phyloP scores from a whole-genome alignment of 148 eudicot species.

The Camellia lanceoleosa region DNA sequence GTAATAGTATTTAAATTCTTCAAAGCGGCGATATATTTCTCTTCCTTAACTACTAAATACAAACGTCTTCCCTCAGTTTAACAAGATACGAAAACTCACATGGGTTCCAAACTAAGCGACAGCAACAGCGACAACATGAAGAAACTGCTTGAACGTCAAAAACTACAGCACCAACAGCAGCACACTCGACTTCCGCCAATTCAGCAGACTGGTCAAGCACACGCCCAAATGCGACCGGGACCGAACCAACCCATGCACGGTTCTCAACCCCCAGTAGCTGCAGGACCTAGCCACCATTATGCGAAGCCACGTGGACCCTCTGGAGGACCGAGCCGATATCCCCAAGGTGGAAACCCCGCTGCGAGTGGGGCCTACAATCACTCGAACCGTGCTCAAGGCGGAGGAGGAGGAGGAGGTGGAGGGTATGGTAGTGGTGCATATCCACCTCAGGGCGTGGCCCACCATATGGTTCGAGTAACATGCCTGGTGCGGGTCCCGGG shows the following conservation, averaged over 20 bases:
- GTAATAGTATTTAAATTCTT: not conserved
- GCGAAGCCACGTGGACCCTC: conserved; percentile 67
- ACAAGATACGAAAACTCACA: conserved; percentile 83
- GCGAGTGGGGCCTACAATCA: conserved; percentile 51
- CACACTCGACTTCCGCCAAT: conserved; percentile 67
- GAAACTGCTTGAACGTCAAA: conserved; percentile 73
- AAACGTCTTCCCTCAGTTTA: conserved; percentile 37
- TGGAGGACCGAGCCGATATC: conserved; percentile 63
- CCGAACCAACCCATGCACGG: conserved; percentile 57
- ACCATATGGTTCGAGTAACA: conserved; percentile 48
- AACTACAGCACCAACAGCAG: conserved; percentile 68
- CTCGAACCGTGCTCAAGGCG: conserved; percentile 50
- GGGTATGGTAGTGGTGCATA: conserved; percentile 52
- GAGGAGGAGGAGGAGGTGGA: conserved; percentile 47
- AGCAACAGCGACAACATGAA: conserved; percentile 77
- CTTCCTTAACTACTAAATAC: no score
- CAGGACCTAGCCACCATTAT: conserved; percentile 65
- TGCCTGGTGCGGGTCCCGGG: conserved; percentile 51
- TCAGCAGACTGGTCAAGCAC: conserved; percentile 67
- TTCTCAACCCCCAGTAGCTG: conserved; percentile 49
- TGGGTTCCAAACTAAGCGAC: conserved; percentile 82
- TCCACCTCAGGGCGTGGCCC: conserved; percentile 71
- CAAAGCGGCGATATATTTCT: no score
- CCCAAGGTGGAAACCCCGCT: conserved; percentile 45
- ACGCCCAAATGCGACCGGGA: conserved; percentile 51